Conservation (phyloP, 306 rosid genomes). For the Phaseolus lunatus region DNA sequence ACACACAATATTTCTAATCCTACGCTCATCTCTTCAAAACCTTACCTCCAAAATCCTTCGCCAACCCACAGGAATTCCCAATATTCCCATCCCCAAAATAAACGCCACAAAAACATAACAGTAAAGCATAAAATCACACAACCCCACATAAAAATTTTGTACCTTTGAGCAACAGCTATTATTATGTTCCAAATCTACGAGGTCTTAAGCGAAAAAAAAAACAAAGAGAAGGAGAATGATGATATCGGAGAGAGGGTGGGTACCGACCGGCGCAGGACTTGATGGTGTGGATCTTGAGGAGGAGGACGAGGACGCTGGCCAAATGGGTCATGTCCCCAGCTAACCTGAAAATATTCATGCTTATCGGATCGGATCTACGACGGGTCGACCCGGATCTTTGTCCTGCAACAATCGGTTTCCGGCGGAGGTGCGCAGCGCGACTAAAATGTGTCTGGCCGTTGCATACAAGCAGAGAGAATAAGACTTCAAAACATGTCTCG, state of each 20-base stretch:
- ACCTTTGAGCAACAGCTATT: background rate
- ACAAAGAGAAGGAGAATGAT: background rate
- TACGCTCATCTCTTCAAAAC: background rate
- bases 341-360: constrained; percentile 90
- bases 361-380: constrained; percentile 46
- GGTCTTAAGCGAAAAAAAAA: background rate
- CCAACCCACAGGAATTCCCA: background rate
- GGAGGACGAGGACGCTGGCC: constrained; percentile 82
- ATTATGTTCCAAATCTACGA: background rate
- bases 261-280: constrained; percentile 88
- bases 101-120: background rate
- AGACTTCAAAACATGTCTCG: background rate
- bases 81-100: background rate
- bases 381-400: constrained; percentile 31
- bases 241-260: background rate
- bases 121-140: background rate
- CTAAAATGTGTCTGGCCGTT: background rate
- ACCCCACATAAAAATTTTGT: background rate
- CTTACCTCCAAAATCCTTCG: background rate
- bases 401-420: background rate
- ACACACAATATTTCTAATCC: background rate
- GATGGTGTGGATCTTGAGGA: constrained; percentile 97
- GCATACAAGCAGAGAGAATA: constrained; percentile 15
- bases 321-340: constrained; percentile 93
- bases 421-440: background rate